Evolutionary conservation across 169 alveolate genomes (phyloP).

Genomic region (Plasmodium relictum): DNA sequence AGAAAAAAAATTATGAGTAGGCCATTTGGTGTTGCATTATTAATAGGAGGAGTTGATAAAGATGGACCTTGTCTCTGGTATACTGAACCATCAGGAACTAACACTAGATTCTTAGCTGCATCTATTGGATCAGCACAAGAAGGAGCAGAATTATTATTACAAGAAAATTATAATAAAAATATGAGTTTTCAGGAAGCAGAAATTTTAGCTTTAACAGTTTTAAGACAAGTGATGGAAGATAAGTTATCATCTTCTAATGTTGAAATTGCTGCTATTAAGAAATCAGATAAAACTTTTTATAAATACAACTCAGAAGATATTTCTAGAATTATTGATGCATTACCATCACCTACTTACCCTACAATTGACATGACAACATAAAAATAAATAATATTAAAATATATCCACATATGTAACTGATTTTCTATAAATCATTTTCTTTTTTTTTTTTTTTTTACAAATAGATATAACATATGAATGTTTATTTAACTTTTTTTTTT

Average conservation of each 20-base stretch:
- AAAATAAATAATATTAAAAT: not conserved
- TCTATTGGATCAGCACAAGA: conserved; percentile 98
- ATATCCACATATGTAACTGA: not conserved
- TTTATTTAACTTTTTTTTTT: no score
- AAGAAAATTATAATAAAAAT: conserved; percentile 95
- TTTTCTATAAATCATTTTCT: not conserved
- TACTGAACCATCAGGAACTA: conserved; percentile 98
- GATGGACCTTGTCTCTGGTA: conserved; percentile 97
- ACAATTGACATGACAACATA: conserved; percentile 64
- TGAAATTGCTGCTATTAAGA: conserved; percentile 93
- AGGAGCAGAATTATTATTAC: conserved; percentile 96
- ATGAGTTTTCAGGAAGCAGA: conserved; percentile 96
- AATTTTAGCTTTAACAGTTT: conserved; percentile 93
- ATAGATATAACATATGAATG: no score
- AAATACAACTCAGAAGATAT: conserved; percentile 79
- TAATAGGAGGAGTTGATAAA: conserved; percentile 97
- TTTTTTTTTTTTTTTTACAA: not conserved
- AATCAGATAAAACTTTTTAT: conserved; percentile 80
- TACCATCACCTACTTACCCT: conserved; percentile 78
- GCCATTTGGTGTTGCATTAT: conserved; percentile 98
- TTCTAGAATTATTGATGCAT: conserved; percentile 54
- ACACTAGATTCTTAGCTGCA: conserved; percentile 95
- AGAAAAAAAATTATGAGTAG: conserved; percentile 94
- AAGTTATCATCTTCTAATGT: conserved; percentile 94
- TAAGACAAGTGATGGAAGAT: conserved; percentile 99